phyloP scores from a whole-genome alignment of 78 protist species.

The Creolimax fragrantissima region DNA sequence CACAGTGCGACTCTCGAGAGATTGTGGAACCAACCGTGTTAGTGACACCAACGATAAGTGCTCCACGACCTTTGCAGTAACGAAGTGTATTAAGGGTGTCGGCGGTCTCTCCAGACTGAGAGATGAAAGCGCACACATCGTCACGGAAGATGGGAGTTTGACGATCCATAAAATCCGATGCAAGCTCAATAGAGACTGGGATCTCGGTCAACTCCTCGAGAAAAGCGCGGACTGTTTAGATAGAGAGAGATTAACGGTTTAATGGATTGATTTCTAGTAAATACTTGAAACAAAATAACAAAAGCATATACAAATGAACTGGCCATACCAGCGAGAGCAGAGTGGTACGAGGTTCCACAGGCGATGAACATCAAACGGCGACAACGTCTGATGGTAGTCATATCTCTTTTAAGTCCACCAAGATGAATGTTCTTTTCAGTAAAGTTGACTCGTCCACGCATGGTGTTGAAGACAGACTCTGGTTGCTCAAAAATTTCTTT shows the following conservation, averaged over 20 bases:
- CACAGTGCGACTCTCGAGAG: constrained; percentile 81
- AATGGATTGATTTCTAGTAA: background rate
- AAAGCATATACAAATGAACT: background rate
- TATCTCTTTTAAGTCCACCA: constrained; percentile 32
- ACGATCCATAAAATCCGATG: constrained; percentile 66
- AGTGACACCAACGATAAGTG: constrained; percentile 49
- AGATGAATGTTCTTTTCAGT: background rate
- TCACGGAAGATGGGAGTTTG: constrained; percentile 46
- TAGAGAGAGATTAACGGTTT: background rate
- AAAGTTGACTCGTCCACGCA: constrained; percentile 62
- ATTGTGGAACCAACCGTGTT: constrained; percentile 91
- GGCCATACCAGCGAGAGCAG: constrained; percentile 37
- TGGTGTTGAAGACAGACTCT: constrained; percentile 51
- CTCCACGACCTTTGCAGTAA: constrained; percentile 30
- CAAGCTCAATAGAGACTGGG: constrained; percentile 52
- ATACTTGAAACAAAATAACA: too few species aligned
- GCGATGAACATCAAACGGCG: constrained; percentile 67
- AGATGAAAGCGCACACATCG: constrained; percentile 26
- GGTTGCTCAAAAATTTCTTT: constrained; percentile 97
- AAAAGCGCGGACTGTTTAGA: constrained; percentile 11
- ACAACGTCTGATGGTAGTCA: constrained; percentile 27
- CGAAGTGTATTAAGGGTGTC: constrained; percentile 67
- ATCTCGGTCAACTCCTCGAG: constrained; percentile 46
- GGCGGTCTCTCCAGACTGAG: constrained; percentile 86
- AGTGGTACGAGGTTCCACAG: constrained; percentile 80